A percentile compares a stretch with the other conserved stretches of the same genome.
phyloP scores from a whole-genome alignment of 345 rosid species.

The Camelina sativa region DNA sequence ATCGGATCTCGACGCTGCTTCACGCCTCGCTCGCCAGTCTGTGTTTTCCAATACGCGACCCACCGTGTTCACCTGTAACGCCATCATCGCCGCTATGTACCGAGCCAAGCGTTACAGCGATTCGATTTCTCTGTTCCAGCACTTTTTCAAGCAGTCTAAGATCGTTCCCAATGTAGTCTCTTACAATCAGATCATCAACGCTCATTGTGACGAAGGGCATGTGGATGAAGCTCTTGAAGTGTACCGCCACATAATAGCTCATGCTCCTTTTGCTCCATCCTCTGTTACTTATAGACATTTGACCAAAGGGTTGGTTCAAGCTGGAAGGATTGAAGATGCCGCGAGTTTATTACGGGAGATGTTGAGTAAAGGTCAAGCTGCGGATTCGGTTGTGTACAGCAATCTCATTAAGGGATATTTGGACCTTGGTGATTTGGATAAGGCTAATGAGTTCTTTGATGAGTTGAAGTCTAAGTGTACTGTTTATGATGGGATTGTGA shows the following conservation, averaged over 20 bases:
- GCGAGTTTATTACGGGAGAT: conserved; percentile 83
- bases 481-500: conserved; percentile 91
- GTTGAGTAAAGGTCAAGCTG: conserved; percentile 92
- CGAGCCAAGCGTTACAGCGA: conserved; percentile 81
- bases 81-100: conserved; percentile 93
- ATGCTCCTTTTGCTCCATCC: conserved; percentile 82
- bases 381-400: conserved; percentile 85
- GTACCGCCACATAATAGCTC: conserved; percentile 69
- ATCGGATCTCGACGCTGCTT: conserved; percentile 89
- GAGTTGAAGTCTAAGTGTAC: conserved; percentile 80
- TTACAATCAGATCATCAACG: conserved; percentile 85
- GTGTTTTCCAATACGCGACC: conserved; percentile 74
- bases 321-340: conserved; percentile 76
- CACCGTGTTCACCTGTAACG: conserved; percentile 98
- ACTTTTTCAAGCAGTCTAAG: conserved; percentile 76
- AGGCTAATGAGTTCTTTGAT: conserved; percentile 88
- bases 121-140: conserved; percentile 75
- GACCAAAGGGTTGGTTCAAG: conserved; percentile 85
- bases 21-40: conserved; percentile 76
- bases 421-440: conserved; percentile 73
- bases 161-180: conserved; percentile 94
- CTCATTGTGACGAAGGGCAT: conserved; percentile 83
- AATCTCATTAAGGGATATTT: conserved; percentile 79
- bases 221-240: conserved; percentile 73
- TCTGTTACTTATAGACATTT: conserved; percentile 89